Percentiles rank a stretch among this genome's conserved stretches.
phyloP scores from a whole-genome alignment of 2,329 filamentous ascomycete species.

The Microdochium paspali region DNA sequence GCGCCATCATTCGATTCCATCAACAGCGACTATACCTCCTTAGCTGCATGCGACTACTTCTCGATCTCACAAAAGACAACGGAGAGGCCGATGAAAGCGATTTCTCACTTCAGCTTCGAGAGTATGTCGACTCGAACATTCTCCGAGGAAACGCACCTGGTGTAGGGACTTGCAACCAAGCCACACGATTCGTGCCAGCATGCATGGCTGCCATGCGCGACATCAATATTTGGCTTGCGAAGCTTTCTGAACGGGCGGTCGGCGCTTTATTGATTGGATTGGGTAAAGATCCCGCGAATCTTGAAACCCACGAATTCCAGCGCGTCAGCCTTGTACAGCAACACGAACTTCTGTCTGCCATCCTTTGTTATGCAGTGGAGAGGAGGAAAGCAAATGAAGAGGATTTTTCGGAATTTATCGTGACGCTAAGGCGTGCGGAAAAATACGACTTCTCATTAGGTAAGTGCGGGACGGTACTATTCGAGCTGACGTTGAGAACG shows the following conservation, averaged over 20 bases:
- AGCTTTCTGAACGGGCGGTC: conserved; percentile 65
- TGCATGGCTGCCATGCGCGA: conserved; percentile 69
- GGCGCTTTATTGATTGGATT: conserved; percentile 68
- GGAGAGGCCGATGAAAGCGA: conserved; percentile 44
- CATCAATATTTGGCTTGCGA: conserved; percentile 68
- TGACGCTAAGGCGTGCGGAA: conserved; percentile 58
- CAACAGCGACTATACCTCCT: conserved; percentile 74
- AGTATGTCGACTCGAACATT: conserved; percentile 46
- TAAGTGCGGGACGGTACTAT: conserved; percentile 3
- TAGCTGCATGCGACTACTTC: conserved; percentile 71
- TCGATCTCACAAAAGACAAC: conserved; percentile 57
- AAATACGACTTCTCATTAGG: conserved; percentile 52
- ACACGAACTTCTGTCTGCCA: conserved; percentile 79
- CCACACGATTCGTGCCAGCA: conserved; percentile 57
- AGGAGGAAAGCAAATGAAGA: conserved; percentile 58
- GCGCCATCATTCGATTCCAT: conserved; percentile 81
- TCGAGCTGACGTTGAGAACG: too few relatives aligned
- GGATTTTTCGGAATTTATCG: conserved; percentile 67
- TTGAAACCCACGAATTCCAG: conserved; percentile 74
- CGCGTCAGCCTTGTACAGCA: conserved; percentile 74
- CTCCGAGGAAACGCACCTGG: conserved; percentile 38
- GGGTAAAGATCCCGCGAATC: conserved; percentile 43
- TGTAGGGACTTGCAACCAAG: conserved; percentile 29
- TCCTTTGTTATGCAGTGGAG: conserved; percentile 70
- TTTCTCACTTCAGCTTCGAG: conserved; percentile 43